Percentiles rank a stretch among this genome's conserved stretches.
These are phyloP conservation scores for Penicillium antarcticum DNA, from an alignment of 495 filamentous ascomycete species.

Conservation along the genomic window DNA sequence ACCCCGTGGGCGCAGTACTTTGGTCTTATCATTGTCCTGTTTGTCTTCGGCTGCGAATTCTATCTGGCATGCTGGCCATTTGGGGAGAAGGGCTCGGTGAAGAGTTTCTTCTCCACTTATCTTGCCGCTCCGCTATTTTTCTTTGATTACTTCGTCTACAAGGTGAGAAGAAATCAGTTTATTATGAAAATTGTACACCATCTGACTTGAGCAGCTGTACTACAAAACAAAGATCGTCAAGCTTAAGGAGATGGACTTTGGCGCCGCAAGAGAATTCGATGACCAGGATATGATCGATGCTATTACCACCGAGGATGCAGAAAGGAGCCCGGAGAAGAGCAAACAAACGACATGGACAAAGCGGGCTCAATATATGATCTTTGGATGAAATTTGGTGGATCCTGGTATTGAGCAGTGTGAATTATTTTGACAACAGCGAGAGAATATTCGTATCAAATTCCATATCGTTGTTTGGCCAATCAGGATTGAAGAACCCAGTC, in stretches of 20 bases:
- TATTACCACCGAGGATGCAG: neutral
- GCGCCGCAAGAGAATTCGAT: conserved; percentile 21
- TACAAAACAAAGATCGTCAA: conserved; percentile 26
- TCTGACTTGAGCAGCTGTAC: conserved; percentile 9
- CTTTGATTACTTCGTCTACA: conserved; percentile 27
- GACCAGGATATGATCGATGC: conserved; percentile 20
- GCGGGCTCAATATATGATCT: conserved; percentile 14
- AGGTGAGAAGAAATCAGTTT: conserved; percentile 6
- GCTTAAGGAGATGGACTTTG: conserved; percentile 23
- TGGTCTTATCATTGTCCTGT: conserved; percentile 54
- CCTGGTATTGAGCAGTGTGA: neutral
- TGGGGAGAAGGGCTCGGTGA: conserved; percentile 23
- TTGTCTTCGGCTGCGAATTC: conserved; percentile 60
- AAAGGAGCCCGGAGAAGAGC: neutral
- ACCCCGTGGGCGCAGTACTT: conserved; percentile 61
- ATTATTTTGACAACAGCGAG: neutral
- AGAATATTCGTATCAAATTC: conserved; percentile 9
- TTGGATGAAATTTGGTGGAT: conserved; percentile 5
- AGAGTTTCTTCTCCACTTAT: conserved; percentile 28
- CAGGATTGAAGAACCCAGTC: conserved; percentile 6
- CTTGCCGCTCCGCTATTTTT: conserved; percentile 28
- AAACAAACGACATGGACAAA: conserved; percentile 11
- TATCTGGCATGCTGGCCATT: conserved; percentile 41
- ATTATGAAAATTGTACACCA: no score
- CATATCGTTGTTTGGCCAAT: conserved; percentile 8